Conservation (phyloP, 805 yeast species). For the Candida schatavii region DNA sequence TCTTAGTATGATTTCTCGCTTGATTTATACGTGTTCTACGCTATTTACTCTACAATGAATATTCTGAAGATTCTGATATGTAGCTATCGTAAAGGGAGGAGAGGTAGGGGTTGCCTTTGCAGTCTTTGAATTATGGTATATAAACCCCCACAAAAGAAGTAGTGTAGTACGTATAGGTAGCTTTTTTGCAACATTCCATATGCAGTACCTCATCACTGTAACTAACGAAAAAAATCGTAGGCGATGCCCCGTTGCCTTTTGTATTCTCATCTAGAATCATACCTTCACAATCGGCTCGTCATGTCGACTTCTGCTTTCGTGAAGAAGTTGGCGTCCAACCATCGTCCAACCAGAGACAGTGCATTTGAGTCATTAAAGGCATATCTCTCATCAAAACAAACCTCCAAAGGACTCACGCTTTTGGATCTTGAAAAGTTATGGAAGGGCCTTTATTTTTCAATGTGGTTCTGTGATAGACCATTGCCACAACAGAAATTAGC, state of each 20-base stretch:
- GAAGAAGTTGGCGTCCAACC: conserved; percentile 80
- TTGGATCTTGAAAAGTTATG: conserved; percentile 79
- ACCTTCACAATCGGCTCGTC: background rate
- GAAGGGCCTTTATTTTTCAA: conserved; percentile 92
- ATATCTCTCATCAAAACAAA: conserved; percentile 45
- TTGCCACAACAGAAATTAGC: conserved; percentile 88
- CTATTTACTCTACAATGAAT: too few species aligned
- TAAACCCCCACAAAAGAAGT: too few species aligned
- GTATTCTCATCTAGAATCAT: too few species aligned
- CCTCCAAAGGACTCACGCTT: conserved; percentile 40
- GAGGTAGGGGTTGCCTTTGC: too few species aligned
- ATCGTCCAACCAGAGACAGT: conserved; percentile 67
- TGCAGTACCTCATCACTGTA: conserved; percentile 3
- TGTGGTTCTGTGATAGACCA: conserved; percentile 97
- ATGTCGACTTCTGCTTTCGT: conserved; percentile 55
- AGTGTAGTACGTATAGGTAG: too few species aligned
- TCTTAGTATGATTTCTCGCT: too few species aligned
- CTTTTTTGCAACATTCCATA: too few species aligned
- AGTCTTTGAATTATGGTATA: too few species aligned
- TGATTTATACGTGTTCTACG: too few species aligned
- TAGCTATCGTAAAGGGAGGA: too few species aligned
- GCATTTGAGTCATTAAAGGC: conserved; percentile 65
- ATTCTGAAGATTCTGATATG: too few species aligned
- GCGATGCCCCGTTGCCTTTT: too few species aligned
- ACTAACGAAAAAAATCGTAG: background rate